Evolutionary conservation across 1,284 basidiomycete species (phyloP).

Genomic region (Tranzscheliella williamsii): DNA sequence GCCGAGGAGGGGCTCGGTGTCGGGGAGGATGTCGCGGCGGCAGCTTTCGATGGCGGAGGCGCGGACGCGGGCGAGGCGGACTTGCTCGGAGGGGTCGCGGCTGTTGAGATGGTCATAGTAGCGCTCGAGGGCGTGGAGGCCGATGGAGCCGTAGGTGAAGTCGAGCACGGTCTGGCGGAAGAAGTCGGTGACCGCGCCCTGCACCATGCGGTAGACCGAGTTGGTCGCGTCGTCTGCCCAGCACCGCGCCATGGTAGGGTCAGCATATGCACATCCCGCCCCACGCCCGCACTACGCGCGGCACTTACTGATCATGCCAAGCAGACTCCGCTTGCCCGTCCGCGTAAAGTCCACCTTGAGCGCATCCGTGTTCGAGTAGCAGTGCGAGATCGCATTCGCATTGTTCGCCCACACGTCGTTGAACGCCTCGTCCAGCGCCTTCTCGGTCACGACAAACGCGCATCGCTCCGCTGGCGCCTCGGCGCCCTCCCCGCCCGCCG

Average conservation of each 20-base stretch:
- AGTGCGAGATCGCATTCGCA: conserved; percentile 62
- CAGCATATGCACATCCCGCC: background rate
- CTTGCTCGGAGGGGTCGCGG: conserved; percentile 83
- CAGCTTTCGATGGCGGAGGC: conserved; percentile 46
- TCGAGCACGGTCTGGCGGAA: conserved; percentile 73
- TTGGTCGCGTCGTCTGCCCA: conserved; percentile 51
- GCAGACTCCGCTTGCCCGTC: conserved; percentile 88
- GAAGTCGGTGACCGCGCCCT: conserved; percentile 78
- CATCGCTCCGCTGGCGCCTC: background rate
- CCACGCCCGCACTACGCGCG: too few species aligned
- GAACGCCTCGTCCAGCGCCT: conserved; percentile 65
- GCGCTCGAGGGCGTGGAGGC: conserved; percentile 28
- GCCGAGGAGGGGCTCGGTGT: conserved; percentile 73
- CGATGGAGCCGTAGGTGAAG: conserved; percentile 38
- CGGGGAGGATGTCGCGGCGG: conserved; percentile 11
- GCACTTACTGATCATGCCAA: conserved; percentile 68
- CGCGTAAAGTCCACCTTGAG: conserved; percentile 93
- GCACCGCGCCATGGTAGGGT: background rate
- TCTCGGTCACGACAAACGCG: conserved; percentile 23
- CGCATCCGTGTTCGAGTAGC: conserved; percentile 68
- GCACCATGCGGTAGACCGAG: conserved; percentile 45
- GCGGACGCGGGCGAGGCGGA: conserved; percentile 82
- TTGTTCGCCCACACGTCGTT: conserved; percentile 89
- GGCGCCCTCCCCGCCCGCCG: background rate
- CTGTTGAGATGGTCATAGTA: conserved; percentile 69